Evolutionary conservation across 2,329 filamentous ascomycete genomes (phyloP).

Genomic region (Penicillium sp.): DNA sequence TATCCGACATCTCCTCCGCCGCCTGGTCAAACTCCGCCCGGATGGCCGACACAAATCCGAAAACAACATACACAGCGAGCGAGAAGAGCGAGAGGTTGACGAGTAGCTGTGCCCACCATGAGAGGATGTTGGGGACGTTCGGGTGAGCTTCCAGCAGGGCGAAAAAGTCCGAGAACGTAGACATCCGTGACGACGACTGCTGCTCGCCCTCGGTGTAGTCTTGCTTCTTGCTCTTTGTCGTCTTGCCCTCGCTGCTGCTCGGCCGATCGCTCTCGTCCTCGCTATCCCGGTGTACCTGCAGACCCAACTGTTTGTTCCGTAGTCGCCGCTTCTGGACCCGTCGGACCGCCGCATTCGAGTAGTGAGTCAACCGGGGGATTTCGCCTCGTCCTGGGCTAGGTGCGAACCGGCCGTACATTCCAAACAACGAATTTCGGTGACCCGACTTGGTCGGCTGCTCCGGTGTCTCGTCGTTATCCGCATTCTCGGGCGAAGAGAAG

Average conservation of each 20-base stretch:
- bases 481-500: constrained; percentile 50
- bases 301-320: constrained; percentile 52
- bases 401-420: constrained; percentile 50
- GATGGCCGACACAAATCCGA: constrained; percentile 71
- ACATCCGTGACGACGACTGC: constrained; percentile 31
- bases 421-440: constrained; percentile 47
- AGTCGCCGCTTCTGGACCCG: constrained; percentile 56
- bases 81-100: constrained; percentile 57
- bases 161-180: constrained; percentile 59
- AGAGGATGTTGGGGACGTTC: constrained; percentile 67
- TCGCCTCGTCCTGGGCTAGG: constrained; percentile 67
- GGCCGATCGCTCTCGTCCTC: constrained; percentile 50
- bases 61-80: constrained; percentile 66
- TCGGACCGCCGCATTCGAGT: constrained; percentile 50
- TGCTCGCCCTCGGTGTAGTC: constrained; percentile 22
- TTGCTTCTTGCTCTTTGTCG: constrained; percentile 21
- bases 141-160: constrained; percentile 68
- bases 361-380: constrained; percentile 58
- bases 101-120: constrained; percentile 67
- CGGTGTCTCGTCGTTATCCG: constrained; percentile 55
- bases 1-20: constrained; percentile 69
- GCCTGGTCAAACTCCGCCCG: constrained; percentile 76
- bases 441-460: constrained; percentile 41
- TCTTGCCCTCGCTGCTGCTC: constrained; percentile 40
- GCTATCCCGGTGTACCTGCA: constrained; percentile 45